Evolutionary conservation across 1,139 yeast species (phyloP).

Genomic region (Zygosaccharomyces sapae): DNA sequence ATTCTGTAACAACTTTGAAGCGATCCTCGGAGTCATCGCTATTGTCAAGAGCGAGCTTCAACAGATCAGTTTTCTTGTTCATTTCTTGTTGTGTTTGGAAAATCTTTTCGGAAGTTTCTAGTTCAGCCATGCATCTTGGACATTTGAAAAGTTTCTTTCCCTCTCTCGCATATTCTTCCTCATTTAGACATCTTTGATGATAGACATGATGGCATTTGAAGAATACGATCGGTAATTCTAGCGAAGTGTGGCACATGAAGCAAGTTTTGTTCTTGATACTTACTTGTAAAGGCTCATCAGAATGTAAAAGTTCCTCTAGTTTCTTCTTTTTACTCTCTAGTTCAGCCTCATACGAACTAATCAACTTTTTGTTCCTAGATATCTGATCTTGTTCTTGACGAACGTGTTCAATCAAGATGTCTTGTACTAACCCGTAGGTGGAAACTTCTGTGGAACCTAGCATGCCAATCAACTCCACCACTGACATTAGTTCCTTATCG

Average conservation of each 20-base stretch:
- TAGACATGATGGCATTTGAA: slow-evolving; percentile 85
- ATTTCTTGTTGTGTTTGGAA: slow-evolving; percentile 58
- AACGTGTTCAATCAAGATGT: slow-evolving; percentile 61
- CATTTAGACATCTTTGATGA: slow-evolving; percentile 75
- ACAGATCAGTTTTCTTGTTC: slow-evolving; percentile 59
- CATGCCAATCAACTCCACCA: slow-evolving; percentile 70
- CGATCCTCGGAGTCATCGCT: slow-evolving; percentile 48
- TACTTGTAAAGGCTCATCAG: slow-evolving; percentile 45
- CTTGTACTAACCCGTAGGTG: slow-evolving; percentile 69
- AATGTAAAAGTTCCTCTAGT: slow-evolving; percentile 48
- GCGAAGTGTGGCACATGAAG: slow-evolving; percentile 59
- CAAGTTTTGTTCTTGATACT: slow-evolving; percentile 69
- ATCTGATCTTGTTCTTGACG: slow-evolving; percentile 62
- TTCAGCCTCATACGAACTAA: slow-evolving; percentile 66
- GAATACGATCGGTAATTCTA: slow-evolving; percentile 79
- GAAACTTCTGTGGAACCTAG: slow-evolving; percentile 62
- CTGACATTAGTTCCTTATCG: slow-evolving; percentile 55
- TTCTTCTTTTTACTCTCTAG: slow-evolving; percentile 52
- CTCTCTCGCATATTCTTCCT: slow-evolving; percentile 31
- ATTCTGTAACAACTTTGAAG: slow-evolving; percentile 72
- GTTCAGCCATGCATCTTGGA: slow-evolving; percentile 67
- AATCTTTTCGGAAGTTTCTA: slow-evolving; percentile 60
- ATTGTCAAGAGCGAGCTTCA: slow-evolving; percentile 55
- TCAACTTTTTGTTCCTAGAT: slow-evolving; percentile 60
- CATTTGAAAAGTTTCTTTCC: slow-evolving; percentile 42